Percentiles rank a stretch among this genome's conserved stretches.
phyloP scores from a whole-genome alignment of 345 rosid species.

The Isatis tinctoria region DNA sequence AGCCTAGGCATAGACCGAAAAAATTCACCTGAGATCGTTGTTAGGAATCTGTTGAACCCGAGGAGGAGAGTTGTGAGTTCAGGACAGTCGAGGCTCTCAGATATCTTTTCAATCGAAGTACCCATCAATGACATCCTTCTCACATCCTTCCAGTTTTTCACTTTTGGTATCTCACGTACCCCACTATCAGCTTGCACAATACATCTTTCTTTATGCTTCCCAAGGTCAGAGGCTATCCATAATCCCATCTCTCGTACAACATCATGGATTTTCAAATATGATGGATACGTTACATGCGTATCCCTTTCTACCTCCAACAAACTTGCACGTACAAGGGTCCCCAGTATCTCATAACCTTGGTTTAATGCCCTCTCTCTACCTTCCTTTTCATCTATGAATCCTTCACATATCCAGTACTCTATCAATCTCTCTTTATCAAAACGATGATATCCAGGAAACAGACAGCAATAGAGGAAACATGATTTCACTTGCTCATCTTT shows the following conservation, averaged over 20 bases:
- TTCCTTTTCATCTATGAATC: neutral
- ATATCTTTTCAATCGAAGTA: conserved; percentile 2
- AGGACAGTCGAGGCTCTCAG: neutral
- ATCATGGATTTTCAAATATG: neutral
- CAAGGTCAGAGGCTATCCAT: conserved; percentile 2
- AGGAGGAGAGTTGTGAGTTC: conserved; percentile 25
- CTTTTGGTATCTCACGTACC: neutral
- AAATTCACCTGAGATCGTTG: neutral
- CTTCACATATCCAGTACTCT: neutral
- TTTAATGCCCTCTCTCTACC: neutral
- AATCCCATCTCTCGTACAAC: neutral
- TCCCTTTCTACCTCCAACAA: neutral
- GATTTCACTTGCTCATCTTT: neutral
- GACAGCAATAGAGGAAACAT: neutral
- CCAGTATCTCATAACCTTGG: conserved; percentile 21
- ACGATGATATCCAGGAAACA: neutral
- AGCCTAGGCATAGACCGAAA: conserved; percentile 28
- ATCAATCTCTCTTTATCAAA: neutral
- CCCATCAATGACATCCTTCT: conserved; percentile 20
- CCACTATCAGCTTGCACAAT: neutral
- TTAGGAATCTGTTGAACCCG: neutral
- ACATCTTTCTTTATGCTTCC: neutral
- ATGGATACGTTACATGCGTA: too few relatives aligned
- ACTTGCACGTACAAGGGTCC: neutral
- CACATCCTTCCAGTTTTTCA: neutral